A percentile compares a stretch with the other conserved stretches of the same genome.
Conservation (phyloP, 1,284 basidiomycete species). For the Rhizopogon parksii region DNA sequence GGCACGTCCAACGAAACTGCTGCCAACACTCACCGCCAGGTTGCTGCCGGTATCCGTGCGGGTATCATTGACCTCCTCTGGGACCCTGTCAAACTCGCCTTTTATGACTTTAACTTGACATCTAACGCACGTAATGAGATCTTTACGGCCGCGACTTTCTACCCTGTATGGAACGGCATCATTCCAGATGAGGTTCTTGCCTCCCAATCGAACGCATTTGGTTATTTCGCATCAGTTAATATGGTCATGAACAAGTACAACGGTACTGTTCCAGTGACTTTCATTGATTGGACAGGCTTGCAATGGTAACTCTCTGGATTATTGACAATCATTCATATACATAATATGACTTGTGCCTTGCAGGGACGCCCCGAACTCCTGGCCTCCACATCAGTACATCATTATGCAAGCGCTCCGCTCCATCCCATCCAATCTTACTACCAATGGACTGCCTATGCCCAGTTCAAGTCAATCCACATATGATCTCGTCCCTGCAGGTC, state of each 20-base stretch:
- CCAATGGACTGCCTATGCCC: conserved; percentile 42
- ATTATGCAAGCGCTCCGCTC: conserved; percentile 70
- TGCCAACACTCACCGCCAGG: conserved; percentile 47
- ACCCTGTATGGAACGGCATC: conserved; percentile 84
- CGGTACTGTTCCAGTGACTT: conserved; percentile 70
- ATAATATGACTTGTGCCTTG: not conserved
- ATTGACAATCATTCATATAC: not conserved
- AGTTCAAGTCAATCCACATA: conserved; percentile 50
- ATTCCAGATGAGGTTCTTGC: conserved; percentile 63
- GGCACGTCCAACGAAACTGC: conserved; percentile 37
- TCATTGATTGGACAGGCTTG: conserved; percentile 63
- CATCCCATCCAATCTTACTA: conserved; percentile 63
- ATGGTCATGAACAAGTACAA: conserved; percentile 79
- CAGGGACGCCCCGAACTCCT: conserved; percentile 71
- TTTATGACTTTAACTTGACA: conserved; percentile 82
- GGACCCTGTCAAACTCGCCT: conserved; percentile 76
- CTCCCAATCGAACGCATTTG: conserved; percentile 59
- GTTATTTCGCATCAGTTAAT: conserved; percentile 67
- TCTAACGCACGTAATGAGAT: conserved; percentile 55
- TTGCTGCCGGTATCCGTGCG: conserved; percentile 51
- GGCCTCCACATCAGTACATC: conserved; percentile 87
- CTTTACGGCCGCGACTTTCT: conserved; percentile 72
- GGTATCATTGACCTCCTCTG: conserved; percentile 84
- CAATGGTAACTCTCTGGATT: conserved; percentile 56
- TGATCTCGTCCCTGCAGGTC: conserved; percentile 63